phyloP scores from a whole-genome alignment of 345 rosid species.

The Gossypium herbaceum region DNA sequence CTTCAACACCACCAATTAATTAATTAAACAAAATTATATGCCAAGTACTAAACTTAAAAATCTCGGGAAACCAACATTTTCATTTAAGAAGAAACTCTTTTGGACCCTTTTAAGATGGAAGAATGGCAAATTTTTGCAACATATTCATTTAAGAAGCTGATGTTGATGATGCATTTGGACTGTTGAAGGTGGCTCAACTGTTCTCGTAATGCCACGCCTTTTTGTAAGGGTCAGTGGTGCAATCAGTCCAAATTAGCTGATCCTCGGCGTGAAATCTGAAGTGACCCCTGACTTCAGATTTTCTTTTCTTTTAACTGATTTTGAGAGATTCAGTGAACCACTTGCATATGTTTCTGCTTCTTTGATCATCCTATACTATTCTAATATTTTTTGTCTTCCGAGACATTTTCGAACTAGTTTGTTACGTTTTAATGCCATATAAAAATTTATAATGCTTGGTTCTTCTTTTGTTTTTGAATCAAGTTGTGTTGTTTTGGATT shows the following conservation, averaged over 20 bases:
- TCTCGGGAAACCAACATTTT: neutral
- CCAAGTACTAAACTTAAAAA: neutral
- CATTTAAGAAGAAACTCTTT: neutral
- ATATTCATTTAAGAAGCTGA: neutral
- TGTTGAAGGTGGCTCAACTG: neutral
- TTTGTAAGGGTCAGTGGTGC: neutral
- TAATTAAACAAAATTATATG: too few species aligned
- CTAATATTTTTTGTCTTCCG: neutral
- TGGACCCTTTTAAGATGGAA: neutral
- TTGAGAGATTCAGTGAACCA: constrained; percentile 15
- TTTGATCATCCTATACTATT: neutral
- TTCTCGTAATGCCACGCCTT: constrained; percentile 18
- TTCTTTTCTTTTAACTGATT: neutral
- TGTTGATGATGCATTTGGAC: too few species aligned
- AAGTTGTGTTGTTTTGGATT: neutral
- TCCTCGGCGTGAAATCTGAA: neutral
- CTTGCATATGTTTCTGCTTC: neutral
- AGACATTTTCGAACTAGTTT: constrained; percentile 15
- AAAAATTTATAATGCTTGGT: neutral
- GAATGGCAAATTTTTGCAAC: neutral
- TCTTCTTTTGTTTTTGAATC: neutral
- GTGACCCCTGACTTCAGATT: neutral
- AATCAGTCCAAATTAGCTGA: constrained; percentile 7
- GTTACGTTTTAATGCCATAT: neutral
- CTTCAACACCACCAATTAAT: too few species aligned